Evolutionary conservation across 108 stramenopile genomes (phyloP), one percentile per base, ranked within the genome.

Genomic region (Nitzschia inconspicua): DNA sequence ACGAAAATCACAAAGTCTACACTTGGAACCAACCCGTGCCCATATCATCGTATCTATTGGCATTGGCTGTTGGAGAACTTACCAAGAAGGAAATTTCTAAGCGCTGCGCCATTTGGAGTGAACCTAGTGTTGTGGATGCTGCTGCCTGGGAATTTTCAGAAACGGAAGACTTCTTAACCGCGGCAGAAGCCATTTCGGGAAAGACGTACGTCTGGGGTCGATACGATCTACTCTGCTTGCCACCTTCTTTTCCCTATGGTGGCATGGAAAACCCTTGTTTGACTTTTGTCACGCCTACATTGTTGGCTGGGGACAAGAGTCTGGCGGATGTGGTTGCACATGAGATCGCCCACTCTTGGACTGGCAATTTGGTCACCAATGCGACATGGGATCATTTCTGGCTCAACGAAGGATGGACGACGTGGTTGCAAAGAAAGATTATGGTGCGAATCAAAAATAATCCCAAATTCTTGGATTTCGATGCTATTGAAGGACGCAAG

Each of bases 371-470:
- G 5, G 93, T 98, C 46, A 99, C 96, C 32, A 97, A 96, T 75
- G 68, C 79, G 40, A 95, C 91, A 16, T 97, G 95, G 72, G 77
- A 73, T 39, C 83, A 95, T 53, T 96, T 96, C 60, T 98, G 98
- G 98, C 73, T 99, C 25, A 99, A 99, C 64, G 98, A 99, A 57
- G 98, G 98, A 19, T 98, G 95, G 93, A 99, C 98, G 6, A 86
- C 87, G 28, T 98, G 96, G 88, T 80, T 98, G 6, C 89, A 99
- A 76, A 77, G 98, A 6, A 97, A 97, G 63, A 96, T 99, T 61
- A 97, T 97, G 94, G 81, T 80, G 1, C 66, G 59, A 23, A 84
- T 92, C 30, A 58, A 82, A 42, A 77, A 83, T 4, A 52, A 82
- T 36, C 72, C 69, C 9, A 79, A 75, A 36, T 84, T 88, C 41